Base-by-base conservation (phyloP, 2,329 filamentous ascomycete genomes). In the Claviceps spartinae region DNA sequence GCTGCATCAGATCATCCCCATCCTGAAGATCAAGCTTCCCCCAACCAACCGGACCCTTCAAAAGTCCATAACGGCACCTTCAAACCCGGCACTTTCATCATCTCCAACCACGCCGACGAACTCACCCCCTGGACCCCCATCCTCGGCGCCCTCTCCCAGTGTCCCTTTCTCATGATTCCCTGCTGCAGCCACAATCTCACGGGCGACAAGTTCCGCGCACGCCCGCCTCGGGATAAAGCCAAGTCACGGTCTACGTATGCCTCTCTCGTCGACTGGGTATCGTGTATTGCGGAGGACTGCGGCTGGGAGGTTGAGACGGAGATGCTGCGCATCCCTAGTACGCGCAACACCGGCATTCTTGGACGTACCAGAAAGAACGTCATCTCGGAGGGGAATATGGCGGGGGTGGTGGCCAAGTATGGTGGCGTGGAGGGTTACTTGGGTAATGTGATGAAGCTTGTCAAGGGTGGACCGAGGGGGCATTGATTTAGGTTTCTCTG, bases 21-120 rank as follows among this genome's bases (percentile, higher is more conserved):
- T 11, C 5, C 6, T 16, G n/a, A 26, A n/a, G 13, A 7, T 7
- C 13, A 8, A 18, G 13, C n/a, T 20, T 5, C 14, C 38, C n/a
- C 2, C 38, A 41, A 7, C 38, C 41, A 22, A 4, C 37, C 54
- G 3, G 42, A 45, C 22, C n/a, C 54, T 3, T 52, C 58, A 4
- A 54, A 54, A 5, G 63, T 73, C 16, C 75, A 81, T 60, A 66
- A 73, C 55, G 93, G 91, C 38, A 62, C 74, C 9, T 95, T 97
- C 61, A 74, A 80, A 0, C 64, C 67, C 16, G 81, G 81, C 30
- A 94, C 88, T 0, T 98, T 98, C 67, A 88, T 98, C 60, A 85
- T 98, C 56, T 95, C 89, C 48, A 98, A 98, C 63, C 93, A 98
- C 65, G 91, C 91, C 11, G 93, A 98, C 64, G 90, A 98, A 69